Percentiles rank a stretch among this genome's conserved stretches.
Evolutionary conservation across 2,329 filamentous ascomycete genomes (phyloP).

Genomic region (Keithomyces neogunnii): DNA sequence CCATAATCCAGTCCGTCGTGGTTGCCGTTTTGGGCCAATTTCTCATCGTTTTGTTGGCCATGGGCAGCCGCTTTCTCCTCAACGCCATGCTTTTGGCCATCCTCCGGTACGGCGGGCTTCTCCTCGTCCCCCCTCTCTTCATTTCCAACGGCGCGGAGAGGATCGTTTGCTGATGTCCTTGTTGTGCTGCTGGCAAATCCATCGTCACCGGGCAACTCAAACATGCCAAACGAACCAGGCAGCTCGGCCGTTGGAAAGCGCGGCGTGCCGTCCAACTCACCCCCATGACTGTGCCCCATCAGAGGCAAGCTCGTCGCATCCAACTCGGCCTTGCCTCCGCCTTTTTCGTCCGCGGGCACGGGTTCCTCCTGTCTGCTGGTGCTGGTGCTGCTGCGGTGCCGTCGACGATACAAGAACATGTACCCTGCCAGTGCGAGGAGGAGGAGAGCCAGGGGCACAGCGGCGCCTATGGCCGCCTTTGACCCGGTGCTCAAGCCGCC

Average conservation of each 20-base stretch:
- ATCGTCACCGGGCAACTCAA: background rate
- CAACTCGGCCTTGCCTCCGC: background rate
- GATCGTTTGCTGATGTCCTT: background rate
- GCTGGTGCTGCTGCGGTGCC: background rate
- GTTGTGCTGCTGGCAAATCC: background rate
- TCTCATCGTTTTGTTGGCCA: no score
- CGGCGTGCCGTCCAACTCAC: background rate
- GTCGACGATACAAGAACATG: background rate
- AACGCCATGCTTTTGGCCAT: no score
- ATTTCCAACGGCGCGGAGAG: background rate
- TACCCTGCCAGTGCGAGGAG: background rate
- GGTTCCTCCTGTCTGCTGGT: background rate
- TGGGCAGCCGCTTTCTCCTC: no score
- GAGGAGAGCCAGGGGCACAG: background rate
- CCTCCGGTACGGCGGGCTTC: background rate
- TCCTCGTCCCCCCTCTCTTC: background rate
- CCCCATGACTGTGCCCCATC: background rate
- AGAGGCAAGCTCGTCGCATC: background rate
- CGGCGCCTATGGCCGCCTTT: background rate
- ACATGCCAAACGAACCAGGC: background rate
- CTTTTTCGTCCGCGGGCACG: background rate
- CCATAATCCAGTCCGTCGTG: no score
- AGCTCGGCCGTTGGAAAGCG: background rate
- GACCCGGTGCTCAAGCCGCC: background rate
- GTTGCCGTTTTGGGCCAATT: no score